Evolutionary conservation across 768 basidiomycete genomes (phyloP).

Genomic region (Russula sp.): DNA sequence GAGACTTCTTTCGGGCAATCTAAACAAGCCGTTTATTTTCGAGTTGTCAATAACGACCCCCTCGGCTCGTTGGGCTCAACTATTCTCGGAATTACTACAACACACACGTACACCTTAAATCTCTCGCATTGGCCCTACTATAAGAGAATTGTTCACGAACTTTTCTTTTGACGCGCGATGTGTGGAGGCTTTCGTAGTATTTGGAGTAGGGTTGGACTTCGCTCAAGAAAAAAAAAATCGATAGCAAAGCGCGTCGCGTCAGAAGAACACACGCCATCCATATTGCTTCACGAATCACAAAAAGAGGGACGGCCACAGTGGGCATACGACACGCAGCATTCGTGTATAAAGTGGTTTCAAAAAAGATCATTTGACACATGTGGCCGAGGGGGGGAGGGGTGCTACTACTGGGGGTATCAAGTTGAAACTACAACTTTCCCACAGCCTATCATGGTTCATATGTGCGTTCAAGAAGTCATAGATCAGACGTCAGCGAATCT

Average conservation of each 20-base stretch:
- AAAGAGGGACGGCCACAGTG: not conserved
- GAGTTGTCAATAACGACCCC: too few relatives aligned
- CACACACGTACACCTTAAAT: too few relatives aligned
- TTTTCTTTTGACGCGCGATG: not conserved
- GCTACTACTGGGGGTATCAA: not conserved
- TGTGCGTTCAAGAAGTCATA: not conserved
- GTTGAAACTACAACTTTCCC: not conserved
- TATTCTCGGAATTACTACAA: too few relatives aligned
- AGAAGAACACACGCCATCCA: not conserved
- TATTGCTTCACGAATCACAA: not conserved
- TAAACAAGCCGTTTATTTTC: too few relatives aligned
- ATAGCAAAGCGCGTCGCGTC: not conserved
- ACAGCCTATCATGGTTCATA: not conserved
- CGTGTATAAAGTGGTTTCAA: not conserved
- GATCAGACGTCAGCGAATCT: conserved; percentile 34
- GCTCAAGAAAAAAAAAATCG: not conserved
- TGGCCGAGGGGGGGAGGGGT: not conserved
- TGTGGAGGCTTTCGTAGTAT: not conserved
- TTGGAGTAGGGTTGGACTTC: not conserved
- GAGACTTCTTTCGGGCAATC: too few relatives aligned
- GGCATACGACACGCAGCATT: not conserved
- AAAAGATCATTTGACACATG: not conserved
- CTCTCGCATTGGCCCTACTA: too few relatives aligned
- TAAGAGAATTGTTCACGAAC: too few relatives aligned
- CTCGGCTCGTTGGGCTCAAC: too few relatives aligned